Evolutionary conservation across 306 rosid species (phyloP), one percentile per base, ranked within the genome.

Genomic region (Chamaecrista fasciculata): DNA sequence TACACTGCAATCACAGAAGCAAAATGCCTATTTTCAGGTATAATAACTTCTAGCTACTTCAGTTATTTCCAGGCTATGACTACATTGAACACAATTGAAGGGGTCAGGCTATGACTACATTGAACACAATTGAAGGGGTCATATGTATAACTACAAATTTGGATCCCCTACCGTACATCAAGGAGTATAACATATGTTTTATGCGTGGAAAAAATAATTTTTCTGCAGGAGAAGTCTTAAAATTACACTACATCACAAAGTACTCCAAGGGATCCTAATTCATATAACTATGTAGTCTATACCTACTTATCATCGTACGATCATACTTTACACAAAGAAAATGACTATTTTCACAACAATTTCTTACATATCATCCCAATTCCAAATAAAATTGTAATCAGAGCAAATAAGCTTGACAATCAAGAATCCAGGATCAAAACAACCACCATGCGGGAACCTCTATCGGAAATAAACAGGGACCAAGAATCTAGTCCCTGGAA

Each of bases 371-470:
- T 12, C 29, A 9, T 29, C 19, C 47, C 18, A 31, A 16, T 42
- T 42, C 47, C 14, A 14, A 42, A 14, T 29, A 25, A 49, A 65
- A 66, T 19, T 48, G 44, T 31, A 20, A 66, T 28, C 2, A 31
- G 59, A 66, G 20, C n/a, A 64, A 46, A 48, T 42, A 14, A 18
- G 58, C 16, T 33, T 8, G 31, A 7, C 46, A 66, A 11, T 19
- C 47, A 48, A 66, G 40, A 28, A 49, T 48, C 31, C 46, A 66
- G 48, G 71, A 19, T 66, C 59, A 47, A 65, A 65, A 11, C 50
- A 69, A 55, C 21, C 19, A 70, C 46, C 66, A 28, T 7, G 57
- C 15, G 29, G 23, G 8, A 18, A 44, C 56, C 43, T 28, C 43
- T 29, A 58, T 9, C n/a, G n/a, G 44, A 57, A 70, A 18, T 18